Percentiles rank a stretch among this genome's conserved stretches.
Evolutionary conservation across 2,329 filamentous ascomycete species (phyloP).

Genomic region (Aschersonia sp.): DNA sequence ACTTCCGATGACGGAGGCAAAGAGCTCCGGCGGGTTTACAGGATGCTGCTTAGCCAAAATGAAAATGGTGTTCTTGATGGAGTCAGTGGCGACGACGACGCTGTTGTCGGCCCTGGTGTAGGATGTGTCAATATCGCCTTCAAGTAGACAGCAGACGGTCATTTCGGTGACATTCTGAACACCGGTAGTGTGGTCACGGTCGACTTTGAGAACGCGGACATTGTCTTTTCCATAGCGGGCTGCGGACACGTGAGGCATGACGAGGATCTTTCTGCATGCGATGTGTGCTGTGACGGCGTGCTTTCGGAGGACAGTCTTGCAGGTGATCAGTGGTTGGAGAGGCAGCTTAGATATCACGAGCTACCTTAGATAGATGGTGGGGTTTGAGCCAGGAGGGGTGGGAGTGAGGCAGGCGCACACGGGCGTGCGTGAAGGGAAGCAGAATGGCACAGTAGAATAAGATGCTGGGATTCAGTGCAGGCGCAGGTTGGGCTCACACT

Average conservation of each 20-base stretch:
- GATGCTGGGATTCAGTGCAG: too few relatives aligned
- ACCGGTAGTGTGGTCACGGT: conserved; percentile 61
- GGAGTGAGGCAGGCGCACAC: too few relatives aligned
- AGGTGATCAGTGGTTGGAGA: too few relatives aligned
- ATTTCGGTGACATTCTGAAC: conserved; percentile 83
- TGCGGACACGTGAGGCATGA: conserved; percentile 41
- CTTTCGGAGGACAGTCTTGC: too few relatives aligned
- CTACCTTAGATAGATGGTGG: too few relatives aligned
- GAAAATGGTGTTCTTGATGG: conserved; percentile 95
- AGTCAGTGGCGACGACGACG: conserved; percentile 89
- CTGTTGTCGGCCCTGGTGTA: conserved; percentile 93
- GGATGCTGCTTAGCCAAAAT: conserved; percentile 90
- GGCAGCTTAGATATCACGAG: too few relatives aligned
- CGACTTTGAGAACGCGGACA: conserved; percentile 91
- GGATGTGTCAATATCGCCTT: conserved; percentile 79
- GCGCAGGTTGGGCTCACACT: too few relatives aligned
- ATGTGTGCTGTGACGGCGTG: too few relatives aligned
- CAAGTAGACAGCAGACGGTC: conserved; percentile 83
- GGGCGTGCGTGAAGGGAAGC: too few relatives aligned
- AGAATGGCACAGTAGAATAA: too few relatives aligned
- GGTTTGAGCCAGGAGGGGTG: too few relatives aligned
- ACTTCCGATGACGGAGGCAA: conserved; percentile 65
- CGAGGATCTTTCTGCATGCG: conserved; percentile 1
- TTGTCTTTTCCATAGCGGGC: conserved; percentile 93
- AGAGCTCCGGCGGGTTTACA: conserved; percentile 85